Evolutionary conservation across 169 alveolate species (phyloP).

Genomic region (Cystoisospora suis): DNA sequence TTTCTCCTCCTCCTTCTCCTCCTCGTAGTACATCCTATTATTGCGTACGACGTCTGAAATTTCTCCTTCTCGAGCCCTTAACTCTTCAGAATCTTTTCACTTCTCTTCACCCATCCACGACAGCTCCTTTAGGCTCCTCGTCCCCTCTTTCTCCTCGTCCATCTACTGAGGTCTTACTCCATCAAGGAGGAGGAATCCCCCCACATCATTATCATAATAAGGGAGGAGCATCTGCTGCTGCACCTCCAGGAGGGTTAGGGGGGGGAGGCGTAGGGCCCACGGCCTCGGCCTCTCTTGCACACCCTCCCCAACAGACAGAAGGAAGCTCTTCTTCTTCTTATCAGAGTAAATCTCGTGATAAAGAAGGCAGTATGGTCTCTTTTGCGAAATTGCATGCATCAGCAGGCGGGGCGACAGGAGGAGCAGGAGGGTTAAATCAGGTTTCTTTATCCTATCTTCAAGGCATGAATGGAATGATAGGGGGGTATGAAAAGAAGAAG

Average conservation of each 20-base stretch:
- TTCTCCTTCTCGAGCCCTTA: not conserved
- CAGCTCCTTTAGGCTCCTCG: conserved; percentile 10
- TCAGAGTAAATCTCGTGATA: too few species aligned
- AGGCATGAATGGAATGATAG: too few species aligned
- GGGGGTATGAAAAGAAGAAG: not conserved
- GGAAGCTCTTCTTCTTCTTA: too few species aligned
- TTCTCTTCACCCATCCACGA: not conserved
- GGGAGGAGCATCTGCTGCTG: not conserved
- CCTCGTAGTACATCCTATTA: not conserved
- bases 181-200: too few species aligned
- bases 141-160: conserved; percentile 25
- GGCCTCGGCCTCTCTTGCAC: not conserved
- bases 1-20: not conserved
- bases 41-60: conserved; percentile 9
- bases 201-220: too few species aligned
- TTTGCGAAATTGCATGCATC: too few species aligned
- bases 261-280: not conserved
- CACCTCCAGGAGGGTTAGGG: not conserved
- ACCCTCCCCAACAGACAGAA: too few species aligned
- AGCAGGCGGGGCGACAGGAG: too few species aligned
- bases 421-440: too few species aligned
- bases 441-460: too few species aligned
- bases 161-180: too few species aligned
- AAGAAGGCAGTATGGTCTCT: too few species aligned
- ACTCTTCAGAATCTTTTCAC: not conserved